Evolutionary conservation across 1,139 yeast species (phyloP).

Genomic region (Candida anutae): DNA sequence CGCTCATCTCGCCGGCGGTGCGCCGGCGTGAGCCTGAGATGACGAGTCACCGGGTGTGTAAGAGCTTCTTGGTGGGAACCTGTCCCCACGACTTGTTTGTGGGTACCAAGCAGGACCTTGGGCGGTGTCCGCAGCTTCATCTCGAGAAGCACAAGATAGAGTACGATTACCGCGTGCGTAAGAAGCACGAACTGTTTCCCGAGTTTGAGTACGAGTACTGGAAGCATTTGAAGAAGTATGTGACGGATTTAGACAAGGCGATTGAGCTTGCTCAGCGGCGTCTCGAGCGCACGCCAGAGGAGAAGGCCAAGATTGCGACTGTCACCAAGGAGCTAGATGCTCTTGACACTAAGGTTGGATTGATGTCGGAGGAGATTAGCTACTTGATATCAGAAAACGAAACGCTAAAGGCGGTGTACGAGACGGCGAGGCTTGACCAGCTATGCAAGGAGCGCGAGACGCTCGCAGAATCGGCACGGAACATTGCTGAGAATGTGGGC

Average conservation of each 20-base stretch:
- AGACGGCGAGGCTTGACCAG: constrained; percentile 37
- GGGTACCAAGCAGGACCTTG: constrained; percentile 79
- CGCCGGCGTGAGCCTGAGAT: constrained; percentile 42
- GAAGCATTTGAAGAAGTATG: constrained; percentile 43
- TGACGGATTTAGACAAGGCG: constrained; percentile 61
- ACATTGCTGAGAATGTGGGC: constrained; percentile 65
- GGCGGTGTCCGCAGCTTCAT: constrained; percentile 74
- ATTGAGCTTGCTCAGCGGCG: constrained; percentile 59
- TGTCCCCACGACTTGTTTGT: constrained; percentile 83
- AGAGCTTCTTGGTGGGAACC: constrained; percentile 74
- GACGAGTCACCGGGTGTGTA: constrained; percentile 65
- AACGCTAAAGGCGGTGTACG: constrained; percentile 43
- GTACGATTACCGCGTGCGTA: constrained; percentile 52
- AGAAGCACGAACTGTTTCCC: constrained; percentile 50
- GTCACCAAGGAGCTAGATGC: constrained; percentile 61
- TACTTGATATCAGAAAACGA: constrained; percentile 46
- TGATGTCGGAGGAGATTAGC: constrained; percentile 64
- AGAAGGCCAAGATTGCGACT: constrained; percentile 53
- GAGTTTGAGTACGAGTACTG: constrained; percentile 68
- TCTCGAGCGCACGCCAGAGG: constrained; percentile 74
- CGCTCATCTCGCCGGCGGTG: constrained; percentile 30
- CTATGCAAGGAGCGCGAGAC: constrained; percentile 40
- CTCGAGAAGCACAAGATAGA: constrained; percentile 68
- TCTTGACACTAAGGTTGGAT: constrained; percentile 58
- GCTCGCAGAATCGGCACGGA: constrained; percentile 48